A percentile compares a stretch with the other conserved stretches of the same genome.
Conservation (phyloP, 169 alveolate species). For the Plasmodium vivax region DNA sequence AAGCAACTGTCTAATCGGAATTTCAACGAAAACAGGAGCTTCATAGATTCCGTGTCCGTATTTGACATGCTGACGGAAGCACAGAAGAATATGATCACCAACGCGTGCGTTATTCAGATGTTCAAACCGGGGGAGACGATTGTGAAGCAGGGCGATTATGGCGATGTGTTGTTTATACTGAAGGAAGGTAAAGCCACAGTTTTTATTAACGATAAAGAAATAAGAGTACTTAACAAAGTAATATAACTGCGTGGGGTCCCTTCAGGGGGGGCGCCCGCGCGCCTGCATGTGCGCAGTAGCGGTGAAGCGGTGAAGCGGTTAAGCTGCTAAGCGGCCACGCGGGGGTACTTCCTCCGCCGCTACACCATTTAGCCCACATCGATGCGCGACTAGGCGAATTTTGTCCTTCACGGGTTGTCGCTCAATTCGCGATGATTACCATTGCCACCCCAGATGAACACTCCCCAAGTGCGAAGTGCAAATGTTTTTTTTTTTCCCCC, state of each 20-base stretch:
- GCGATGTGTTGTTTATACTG: slow-evolving; percentile 91
- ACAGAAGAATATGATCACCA: slow-evolving; percentile 91
- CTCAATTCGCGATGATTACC: background rate
- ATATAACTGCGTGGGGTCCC: slow-evolving; percentile 4
- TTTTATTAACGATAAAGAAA: slow-evolving; percentile 84
- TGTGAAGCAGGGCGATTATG: slow-evolving; percentile 93
- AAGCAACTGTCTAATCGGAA: slow-evolving; percentile 90
- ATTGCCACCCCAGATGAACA: background rate
- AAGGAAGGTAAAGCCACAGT: slow-evolving; percentile 92
- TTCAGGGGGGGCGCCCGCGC: background rate
- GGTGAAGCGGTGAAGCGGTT: no score
- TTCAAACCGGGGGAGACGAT: slow-evolving; percentile 88
- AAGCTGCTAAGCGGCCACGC: background rate
- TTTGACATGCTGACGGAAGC: slow-evolving; percentile 90
- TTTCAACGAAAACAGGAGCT: slow-evolving; percentile 91
- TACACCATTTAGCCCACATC: background rate
- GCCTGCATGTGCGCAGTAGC: background rate
- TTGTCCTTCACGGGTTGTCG: background rate
- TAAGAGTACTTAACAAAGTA: slow-evolving; percentile 83
- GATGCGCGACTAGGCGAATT: background rate
- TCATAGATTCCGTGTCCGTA: slow-evolving; percentile 91
- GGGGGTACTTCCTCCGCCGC: background rate
- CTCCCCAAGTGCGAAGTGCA: background rate
- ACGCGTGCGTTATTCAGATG: slow-evolving; percentile 89
- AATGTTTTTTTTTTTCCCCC: background rate